Evolutionary conservation across 768 basidiomycete species (phyloP).

Genomic region (Pisolithus tinctorius): DNA sequence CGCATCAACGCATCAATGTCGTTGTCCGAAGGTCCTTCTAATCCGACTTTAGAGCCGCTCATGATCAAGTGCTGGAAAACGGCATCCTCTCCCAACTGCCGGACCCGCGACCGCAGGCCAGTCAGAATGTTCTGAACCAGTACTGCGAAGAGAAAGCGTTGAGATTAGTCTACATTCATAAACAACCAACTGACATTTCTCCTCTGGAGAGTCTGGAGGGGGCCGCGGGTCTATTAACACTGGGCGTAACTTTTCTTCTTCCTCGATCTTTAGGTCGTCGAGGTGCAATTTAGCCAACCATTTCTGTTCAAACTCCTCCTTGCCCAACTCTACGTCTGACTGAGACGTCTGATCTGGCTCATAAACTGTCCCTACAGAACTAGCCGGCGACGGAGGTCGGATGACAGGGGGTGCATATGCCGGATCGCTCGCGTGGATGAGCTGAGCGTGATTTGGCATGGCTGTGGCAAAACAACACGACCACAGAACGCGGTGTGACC

Average conservation of each 20-base stretch:
- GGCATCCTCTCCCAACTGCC: conserved; percentile 39
- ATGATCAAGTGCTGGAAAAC: conserved; percentile 34
- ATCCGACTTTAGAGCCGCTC: conserved; percentile 29
- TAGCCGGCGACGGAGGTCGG: conserved; percentile 40
- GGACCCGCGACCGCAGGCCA: conserved; percentile 31
- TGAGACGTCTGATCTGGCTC: conserved; percentile 38
- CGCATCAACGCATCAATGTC: conserved; percentile 37
- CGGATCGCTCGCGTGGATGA: conserved; percentile 28
- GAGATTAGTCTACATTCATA: conserved; percentile 3
- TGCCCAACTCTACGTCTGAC: conserved; percentile 33
- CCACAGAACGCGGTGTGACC: conserved; percentile 26
- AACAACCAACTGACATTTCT: conserved; percentile 29
- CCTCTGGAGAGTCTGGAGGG: conserved; percentile 28
- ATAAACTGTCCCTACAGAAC: conserved; percentile 42
- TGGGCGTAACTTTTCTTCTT: conserved; percentile 27
- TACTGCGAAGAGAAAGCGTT: conserved; percentile 16
- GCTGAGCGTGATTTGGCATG: conserved; percentile 23
- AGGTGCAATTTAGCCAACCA: conserved; percentile 30
- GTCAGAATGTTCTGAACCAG: conserved; percentile 33
- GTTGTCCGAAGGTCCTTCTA: conserved; percentile 30
- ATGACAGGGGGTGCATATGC: conserved; percentile 41
- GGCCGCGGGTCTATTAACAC: conserved; percentile 26
- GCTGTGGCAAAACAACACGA: conserved; percentile 9
- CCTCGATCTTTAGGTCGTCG: conserved; percentile 31
- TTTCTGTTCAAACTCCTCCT: conserved; percentile 32